These are phyloP conservation scores for Nowakowskiella sp. DNA, from an alignment of 192 early-diverging fungal species.

Conservation along the genomic window DNA sequence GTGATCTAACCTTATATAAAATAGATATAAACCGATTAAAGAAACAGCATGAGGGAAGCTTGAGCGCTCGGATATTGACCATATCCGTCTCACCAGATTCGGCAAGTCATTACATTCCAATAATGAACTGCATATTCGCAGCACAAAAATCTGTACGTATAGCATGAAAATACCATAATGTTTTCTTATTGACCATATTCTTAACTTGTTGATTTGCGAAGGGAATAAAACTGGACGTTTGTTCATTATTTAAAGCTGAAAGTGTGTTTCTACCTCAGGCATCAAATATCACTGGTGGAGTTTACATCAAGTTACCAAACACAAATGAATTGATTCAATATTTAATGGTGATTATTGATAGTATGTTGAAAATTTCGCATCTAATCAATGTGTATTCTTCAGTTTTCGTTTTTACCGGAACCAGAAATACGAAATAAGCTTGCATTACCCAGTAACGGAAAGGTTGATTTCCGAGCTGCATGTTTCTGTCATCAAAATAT, in stretches of 20 bases:
- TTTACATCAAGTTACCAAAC: constrained; percentile 68
- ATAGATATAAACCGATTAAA: constrained; percentile 63
- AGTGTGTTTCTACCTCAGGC: constrained; percentile 92
- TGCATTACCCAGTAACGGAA: constrained; percentile 62
- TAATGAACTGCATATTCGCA: constrained; percentile 98
- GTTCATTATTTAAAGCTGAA: constrained; percentile 61
- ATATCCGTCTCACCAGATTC: constrained; percentile 82
- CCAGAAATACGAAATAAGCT: constrained; percentile 63
- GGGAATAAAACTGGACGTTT: constrained; percentile 86
- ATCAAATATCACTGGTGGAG: constrained; percentile 76
- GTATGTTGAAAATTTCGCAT: not conserved
- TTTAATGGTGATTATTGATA: constrained; percentile 59
- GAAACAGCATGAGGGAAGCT: constrained; percentile 41
- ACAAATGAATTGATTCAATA: constrained; percentile 69
- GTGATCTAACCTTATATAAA: not conserved
- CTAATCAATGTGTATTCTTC: not conserved
- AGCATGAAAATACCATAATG: too few relatives aligned
- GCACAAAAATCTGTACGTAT: constrained; percentile 74
- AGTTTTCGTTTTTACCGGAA: constrained; percentile 77
- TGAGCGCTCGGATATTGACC: constrained; percentile 71
- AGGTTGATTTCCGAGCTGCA: constrained; percentile 87
- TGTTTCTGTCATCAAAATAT: constrained; percentile 96
- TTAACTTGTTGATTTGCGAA: too few relatives aligned
- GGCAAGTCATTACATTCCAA: constrained; percentile 82
- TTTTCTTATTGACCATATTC: too few relatives aligned